Base-by-base conservation (phyloP, 768 basidiomycete species). In the Agaricus subrufescens region DNA sequence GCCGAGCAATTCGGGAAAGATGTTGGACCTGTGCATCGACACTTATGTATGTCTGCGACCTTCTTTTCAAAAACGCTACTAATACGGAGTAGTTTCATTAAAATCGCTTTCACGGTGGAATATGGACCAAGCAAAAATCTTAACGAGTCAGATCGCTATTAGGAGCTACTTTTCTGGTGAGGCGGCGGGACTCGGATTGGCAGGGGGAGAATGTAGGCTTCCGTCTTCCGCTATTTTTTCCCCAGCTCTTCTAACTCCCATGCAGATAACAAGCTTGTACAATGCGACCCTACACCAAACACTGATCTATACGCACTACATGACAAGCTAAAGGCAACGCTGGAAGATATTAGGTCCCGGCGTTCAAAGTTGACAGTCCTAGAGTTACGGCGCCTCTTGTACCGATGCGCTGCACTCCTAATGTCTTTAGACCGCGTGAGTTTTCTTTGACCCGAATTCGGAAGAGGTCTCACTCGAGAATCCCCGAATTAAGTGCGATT, bases 121-220 rank as follows among this genome's bases (percentile, higher is more conserved):
- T 60, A 80, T 86, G 3, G 96, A 99, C 67, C 83, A 85, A 23
- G 82, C 95, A 8, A 91, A 91, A 66, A 75, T 82, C 1, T 77
- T 98, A 43, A 79, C 90, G 0, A 90, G 87, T 60, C 91, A 98
- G 65, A 83, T 97, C 54, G 88, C 93, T 0, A 87, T 89, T 40
- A 96, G 96, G 66, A 86, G 86, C n/a, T 94, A 93, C 67, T 98
- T 85, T 64, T 78, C 83, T 23, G 94, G 94, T 27, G 94, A 98
- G 69, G 84, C 85, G 6, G 89, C 87, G 37, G 94, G 94, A 34
- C 77, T 92, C 47, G 79, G 86, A 9, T 71, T 94, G 25, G 86
- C 89, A 8, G 81, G 56, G 76, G 82, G 68, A 81, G 92, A 85
- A 51, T 50, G 78, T 62, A 5, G 5, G 47, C 50, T 26, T 31